These are phyloP conservation scores for Pseudogymnoascus sp. DNA, from an alignment of 2,329 filamentous ascomycete species.

Conservation along the genomic window DNA sequence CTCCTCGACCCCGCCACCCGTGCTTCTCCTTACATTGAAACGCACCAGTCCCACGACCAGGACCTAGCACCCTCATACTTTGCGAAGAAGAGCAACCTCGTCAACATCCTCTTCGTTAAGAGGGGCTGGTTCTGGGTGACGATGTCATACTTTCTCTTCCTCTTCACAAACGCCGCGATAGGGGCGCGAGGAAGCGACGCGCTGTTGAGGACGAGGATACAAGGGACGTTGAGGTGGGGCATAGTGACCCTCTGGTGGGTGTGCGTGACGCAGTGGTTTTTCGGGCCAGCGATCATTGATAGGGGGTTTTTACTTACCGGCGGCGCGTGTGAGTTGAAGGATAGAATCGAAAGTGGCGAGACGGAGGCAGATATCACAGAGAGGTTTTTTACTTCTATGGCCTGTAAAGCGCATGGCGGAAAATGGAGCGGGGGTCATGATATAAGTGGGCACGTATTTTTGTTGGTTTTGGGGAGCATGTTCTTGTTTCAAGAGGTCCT, in stretches of 20 bases:
- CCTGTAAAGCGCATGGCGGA: constrained; percentile 78
- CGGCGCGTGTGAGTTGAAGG: constrained; percentile 65
- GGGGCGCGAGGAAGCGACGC: constrained; percentile 35
- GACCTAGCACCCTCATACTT: constrained; percentile 74
- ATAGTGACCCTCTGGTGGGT: constrained; percentile 75
- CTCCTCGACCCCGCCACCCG: constrained; percentile 67
- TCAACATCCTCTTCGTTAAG: constrained; percentile 94
- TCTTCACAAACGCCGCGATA: constrained; percentile 59
- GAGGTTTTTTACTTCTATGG: constrained; percentile 61
- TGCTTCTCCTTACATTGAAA: constrained; percentile 54
- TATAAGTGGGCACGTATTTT: constrained; percentile 90
- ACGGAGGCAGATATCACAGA: constrained; percentile 39
- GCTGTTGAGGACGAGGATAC: constrained; percentile 41
- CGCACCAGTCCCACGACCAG: constrained; percentile 56
- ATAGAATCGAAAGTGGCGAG: constrained; percentile 41
- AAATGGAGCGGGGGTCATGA: constrained; percentile 91
- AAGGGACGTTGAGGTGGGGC: constrained; percentile 61
- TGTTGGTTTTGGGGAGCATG: constrained; percentile 77
- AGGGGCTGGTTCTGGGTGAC: constrained; percentile 91
- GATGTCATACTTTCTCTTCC: constrained; percentile 62
- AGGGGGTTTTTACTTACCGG: constrained; percentile 83
- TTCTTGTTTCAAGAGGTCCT: constrained; percentile 79
- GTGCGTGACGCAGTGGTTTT: constrained; percentile 91
- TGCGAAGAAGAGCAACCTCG: constrained; percentile 83
- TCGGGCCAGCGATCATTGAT: constrained; percentile 85